phyloP scores from a whole-genome alignment of 2,329 filamentous ascomycete genomes.

The Epichloe sylvatica region DNA sequence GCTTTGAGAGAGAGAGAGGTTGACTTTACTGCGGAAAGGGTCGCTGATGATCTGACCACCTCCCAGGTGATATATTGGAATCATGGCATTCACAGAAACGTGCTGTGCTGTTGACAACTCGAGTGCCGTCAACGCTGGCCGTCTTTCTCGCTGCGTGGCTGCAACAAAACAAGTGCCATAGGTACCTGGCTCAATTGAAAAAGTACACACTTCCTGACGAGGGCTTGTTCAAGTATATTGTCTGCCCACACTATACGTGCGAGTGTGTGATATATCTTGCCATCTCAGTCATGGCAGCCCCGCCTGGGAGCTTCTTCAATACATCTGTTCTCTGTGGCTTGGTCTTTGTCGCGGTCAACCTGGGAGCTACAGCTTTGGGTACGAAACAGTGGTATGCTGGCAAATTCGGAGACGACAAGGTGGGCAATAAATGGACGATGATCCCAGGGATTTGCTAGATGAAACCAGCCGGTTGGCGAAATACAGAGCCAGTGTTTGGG shows the following conservation, averaged over 20 bases:
- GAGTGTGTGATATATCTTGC: constrained; percentile 75
- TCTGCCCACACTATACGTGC: constrained; percentile 85
- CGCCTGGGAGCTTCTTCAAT: constrained; percentile 51
- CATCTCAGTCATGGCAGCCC: constrained; percentile 62
- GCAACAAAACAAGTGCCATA: constrained; percentile 63
- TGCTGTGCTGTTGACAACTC: constrained; percentile 11
- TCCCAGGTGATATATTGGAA: constrained; percentile 19
- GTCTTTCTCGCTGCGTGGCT: constrained; percentile 57
- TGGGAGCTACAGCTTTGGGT: constrained; percentile 65
- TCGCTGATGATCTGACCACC: neutral
- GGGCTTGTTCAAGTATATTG: constrained; percentile 54
- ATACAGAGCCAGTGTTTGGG: neutral
- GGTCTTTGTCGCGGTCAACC: constrained; percentile 62
- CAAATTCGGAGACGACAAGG: constrained; percentile 56
- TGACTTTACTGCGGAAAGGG: neutral
- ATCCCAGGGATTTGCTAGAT: constrained; percentile 52
- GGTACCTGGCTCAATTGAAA: constrained; percentile 52
- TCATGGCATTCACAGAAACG: constrained; percentile 16
- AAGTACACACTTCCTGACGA: constrained; percentile 73
- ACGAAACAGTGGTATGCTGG: constrained; percentile 67
- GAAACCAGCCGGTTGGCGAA: neutral
- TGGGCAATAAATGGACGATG: constrained; percentile 58
- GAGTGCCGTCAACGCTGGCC: constrained; percentile 33
- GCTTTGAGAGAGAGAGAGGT: neutral
- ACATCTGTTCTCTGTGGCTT: constrained; percentile 56